Evolutionary conservation across 1,139 yeast species (phyloP), one percentile per base, ranked within the genome.

Genomic region (Tardiomyces depauwii): DNA sequence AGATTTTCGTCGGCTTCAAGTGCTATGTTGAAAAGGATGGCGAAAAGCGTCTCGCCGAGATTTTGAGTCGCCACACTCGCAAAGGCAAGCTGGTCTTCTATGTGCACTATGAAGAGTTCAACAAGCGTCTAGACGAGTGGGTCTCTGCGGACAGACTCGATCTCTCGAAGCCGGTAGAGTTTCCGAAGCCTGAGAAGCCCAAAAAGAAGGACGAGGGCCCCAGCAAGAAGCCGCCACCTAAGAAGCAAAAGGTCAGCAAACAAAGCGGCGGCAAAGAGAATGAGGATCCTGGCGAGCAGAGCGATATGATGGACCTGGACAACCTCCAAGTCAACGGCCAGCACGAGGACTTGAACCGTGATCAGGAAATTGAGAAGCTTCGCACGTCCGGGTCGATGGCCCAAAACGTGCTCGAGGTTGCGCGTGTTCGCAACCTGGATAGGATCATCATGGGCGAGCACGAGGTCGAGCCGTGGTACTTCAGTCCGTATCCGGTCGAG

Each of bases 391-490:
- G 98, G 2, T 89, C 97, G 1, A 91, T 93, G 98, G 85, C 94
- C 7, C 98, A 93, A 63, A 83, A 85, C 54, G 58, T 67, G 2
- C 82, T 80, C 60, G 98, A 91, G 60, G 87, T 91, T 23, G 88
- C 97, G 0, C 73, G 95, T 50, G 96, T 91, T 42, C 75, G 97
- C 56, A 91, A 91, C 61, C 72, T 93, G 53, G 72, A 77, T 39
- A 73, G 77, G 43, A 76, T 91, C 2, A 82, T 87, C 3, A 78
- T 91, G 66, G 99, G 98, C 1, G 85, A 83, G 52, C 88, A 81
- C 63, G 85, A 85, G 52, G 86, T 93, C 44, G 99, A 91, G 61
- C 98, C 99, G 1, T 91, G 99, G 99, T 93, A 91, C 65, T 91
- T 93, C 60, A 85, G 96, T 2, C 97, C 99, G 0, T 91, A 93